A percentile compares a stretch with the other conserved stretches of the same genome.
These are phyloP conservation scores for Acanthamoeba lenticulata DNA, from an alignment of 208 protist genomes.

Conservation along the genomic window DNA sequence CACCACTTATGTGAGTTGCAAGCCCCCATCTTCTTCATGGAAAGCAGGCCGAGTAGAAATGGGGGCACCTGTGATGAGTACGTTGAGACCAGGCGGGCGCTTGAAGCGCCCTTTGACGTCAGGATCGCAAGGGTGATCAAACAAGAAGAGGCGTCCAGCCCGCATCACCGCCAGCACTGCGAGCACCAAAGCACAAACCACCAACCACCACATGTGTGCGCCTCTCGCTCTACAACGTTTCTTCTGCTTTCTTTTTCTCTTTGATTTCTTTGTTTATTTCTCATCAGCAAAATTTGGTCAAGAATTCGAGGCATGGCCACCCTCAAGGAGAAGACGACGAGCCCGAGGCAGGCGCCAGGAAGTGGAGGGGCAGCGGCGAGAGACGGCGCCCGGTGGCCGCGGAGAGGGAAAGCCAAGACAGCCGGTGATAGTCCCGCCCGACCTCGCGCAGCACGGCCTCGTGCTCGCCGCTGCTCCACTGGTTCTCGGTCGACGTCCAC, in stretches of 20 bases:
- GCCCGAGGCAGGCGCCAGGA: neutral
- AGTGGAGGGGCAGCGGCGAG: conserved; percentile 5
- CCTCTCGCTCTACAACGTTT: too few relatives aligned
- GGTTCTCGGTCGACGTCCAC: neutral
- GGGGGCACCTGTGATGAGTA: neutral
- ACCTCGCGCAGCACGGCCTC: neutral
- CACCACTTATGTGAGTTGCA: neutral
- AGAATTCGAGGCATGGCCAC: too few relatives aligned
- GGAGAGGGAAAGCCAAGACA: conserved; percentile 2
- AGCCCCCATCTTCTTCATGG: too few relatives aligned
- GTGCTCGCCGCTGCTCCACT: neutral
- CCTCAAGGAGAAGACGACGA: neutral
- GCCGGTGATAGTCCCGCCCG: neutral
- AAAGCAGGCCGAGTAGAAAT: neutral
- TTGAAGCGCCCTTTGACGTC: neutral
- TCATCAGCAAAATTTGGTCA: neutral
- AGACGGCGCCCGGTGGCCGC: neutral
- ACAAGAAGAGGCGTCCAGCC: neutral
- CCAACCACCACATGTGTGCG: neutral
- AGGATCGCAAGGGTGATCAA: neutral
- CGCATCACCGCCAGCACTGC: neutral
- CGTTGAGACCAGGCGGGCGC: conserved; percentile 14
- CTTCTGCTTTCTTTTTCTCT: neutral
- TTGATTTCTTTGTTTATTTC: neutral
- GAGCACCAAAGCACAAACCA: neutral